These are phyloP conservation scores for Flaveria linearis DNA, from an alignment of 129 eudicot species.

Conservation along the genomic window DNA sequence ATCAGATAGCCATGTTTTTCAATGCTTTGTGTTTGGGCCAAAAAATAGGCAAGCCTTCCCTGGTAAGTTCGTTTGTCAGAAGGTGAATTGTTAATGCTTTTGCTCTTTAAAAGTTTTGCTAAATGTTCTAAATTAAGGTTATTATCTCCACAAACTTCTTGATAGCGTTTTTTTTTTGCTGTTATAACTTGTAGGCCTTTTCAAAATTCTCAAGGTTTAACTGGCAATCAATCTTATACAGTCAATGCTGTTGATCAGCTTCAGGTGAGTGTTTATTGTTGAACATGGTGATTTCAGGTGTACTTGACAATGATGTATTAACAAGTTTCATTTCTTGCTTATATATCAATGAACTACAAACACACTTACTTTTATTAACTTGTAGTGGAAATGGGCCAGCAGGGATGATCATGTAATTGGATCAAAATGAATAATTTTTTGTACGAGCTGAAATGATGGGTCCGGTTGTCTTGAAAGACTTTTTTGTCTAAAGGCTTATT, in stretches of 20 bases:
- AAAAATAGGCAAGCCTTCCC: conserved; percentile 71
- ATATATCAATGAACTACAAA: not conserved
- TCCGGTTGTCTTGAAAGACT: not conserved
- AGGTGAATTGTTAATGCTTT: conserved; percentile 43
- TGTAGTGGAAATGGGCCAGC: too few relatives aligned
- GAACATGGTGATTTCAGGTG: conserved; percentile 1
- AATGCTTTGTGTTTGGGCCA: conserved; percentile 92
- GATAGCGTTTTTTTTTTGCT: not conserved
- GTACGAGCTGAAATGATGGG: not conserved
- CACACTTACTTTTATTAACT: not conserved
- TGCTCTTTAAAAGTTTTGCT: not conserved
- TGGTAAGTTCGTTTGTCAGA: conserved; percentile 71
- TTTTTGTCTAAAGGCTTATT: too few relatives aligned
- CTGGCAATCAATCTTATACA: conserved; percentile 47
- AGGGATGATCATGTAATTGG: not conserved
- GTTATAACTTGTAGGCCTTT: conserved; percentile 65
- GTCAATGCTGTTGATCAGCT: conserved; percentile 75
- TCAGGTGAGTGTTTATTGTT: conserved; percentile 56
- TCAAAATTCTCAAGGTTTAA: conserved; percentile 46
- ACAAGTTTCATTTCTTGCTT: conserved; percentile 11
- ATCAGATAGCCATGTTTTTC: conserved; percentile 84
- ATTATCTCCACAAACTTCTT: conserved; percentile 19
- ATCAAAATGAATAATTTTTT: not conserved
- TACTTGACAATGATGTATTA: not conserved
- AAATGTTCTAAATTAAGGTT: not conserved